Evolutionary conservation across 768 basidiomycete species (phyloP), one percentile per base, ranked within the genome.

Genomic region (Ramaria sp.): DNA sequence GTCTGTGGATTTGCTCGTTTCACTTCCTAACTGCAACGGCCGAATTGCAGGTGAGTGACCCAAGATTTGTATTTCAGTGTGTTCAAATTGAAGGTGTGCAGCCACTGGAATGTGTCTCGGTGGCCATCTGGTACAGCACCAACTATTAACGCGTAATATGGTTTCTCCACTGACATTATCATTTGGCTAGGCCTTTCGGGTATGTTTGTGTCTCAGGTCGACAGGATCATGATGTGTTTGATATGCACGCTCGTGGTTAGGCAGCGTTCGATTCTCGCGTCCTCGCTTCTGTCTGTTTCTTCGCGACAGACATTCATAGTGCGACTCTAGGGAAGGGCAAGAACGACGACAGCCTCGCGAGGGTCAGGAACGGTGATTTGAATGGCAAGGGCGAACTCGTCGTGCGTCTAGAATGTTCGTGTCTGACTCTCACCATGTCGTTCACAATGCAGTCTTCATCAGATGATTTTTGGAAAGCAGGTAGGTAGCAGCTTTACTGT

Each of bases 391-490:
- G 86, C 46, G 93, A 96, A 66, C 70, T 96, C 12, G 84, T 90
- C 62, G 89, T 89, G 70, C 58, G 86, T 68, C 33, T 31, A 27
- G 13, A n/a, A 7, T 43, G 34, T 37, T 37, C 2, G 34, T 30
- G 4, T 1, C 27, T 31, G 4, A 49, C 10, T 15, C 24, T 49
- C 24, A 48, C n/a, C 17, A 47, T 4, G 24, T 15, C n/a, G 48
- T 20, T 49, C 48, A 27, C 24, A n/a, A 24, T 27, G 31, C 17
- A 27, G 24, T 59, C 34, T 1, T 37, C 9, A 37, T 7, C 34
- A 93, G 81, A 86, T 96, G 86, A 91, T 97, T 53, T 97, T 97
- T 65, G 95, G 95, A 7, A 93, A 94, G 67, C 91, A 94, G 77
- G 89, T 82, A 63, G 54, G 72, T 59, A 17, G 19, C 33, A 53